phyloP scores from a whole-genome alignment of 345 rosid genomes.

The Pugionium dolabratum region DNA sequence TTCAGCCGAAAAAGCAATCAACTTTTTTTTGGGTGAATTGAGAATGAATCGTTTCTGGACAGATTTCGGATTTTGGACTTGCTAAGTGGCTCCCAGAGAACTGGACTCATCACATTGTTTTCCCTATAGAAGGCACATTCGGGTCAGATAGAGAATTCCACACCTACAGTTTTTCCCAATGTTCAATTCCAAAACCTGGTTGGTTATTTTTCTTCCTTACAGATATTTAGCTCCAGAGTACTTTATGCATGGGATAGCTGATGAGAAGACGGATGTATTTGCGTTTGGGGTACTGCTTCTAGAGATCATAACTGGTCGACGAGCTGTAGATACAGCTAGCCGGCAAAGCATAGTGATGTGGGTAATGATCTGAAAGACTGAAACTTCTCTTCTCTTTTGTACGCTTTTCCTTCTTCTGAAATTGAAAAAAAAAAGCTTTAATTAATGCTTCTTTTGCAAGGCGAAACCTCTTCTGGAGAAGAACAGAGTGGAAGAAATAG shows the following conservation, averaged over 20 bases:
- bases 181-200: background rate
- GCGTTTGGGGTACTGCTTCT: conserved; percentile 82
- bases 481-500: conserved; percentile 48
- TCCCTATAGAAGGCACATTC: conserved; percentile 92
- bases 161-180: background rate
- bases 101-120: conserved; percentile 82
- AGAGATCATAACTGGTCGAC: conserved; percentile 89
- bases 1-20: conserved; percentile 5
- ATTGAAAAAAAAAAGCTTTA: background rate
- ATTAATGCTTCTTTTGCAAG: conserved; percentile 36
- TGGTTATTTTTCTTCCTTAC: conserved; percentile 9
- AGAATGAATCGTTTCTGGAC: background rate
- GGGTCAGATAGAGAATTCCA: conserved; percentile 55
- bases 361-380: conserved; percentile 52
- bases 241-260: conserved; percentile 88
- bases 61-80: conserved; percentile 82
- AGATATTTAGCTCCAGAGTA: conserved; percentile 96
- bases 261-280: conserved; percentile 92
- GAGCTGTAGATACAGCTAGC: conserved; percentile 69
- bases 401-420: background rate
- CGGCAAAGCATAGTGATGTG: conserved; percentile 86
- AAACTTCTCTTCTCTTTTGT: background rate
- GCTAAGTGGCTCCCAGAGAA: conserved; percentile 98
- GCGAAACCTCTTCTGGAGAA: conserved; percentile 77
- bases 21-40: background rate